These are phyloP conservation scores for Plenodomus tracheiphilus DNA, from an alignment of 2,329 filamentous ascomycete species.

Conservation along the genomic window DNA sequence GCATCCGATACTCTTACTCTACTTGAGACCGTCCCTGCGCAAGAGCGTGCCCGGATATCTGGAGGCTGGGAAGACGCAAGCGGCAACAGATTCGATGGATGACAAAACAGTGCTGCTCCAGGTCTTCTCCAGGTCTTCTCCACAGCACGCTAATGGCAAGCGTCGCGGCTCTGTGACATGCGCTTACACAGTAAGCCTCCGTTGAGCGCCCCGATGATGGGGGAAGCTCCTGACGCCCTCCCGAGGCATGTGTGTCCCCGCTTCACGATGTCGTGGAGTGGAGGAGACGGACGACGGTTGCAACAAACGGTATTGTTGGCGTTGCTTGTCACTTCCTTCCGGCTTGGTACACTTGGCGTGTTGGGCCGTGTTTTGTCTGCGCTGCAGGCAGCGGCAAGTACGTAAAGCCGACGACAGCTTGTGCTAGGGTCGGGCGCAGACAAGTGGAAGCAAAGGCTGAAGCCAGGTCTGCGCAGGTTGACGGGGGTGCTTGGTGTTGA, in stretches of 20 bases:
- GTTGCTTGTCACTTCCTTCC: conserved; percentile 21
- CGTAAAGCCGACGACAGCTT: background rate
- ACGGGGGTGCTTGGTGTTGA: conserved; percentile 7
- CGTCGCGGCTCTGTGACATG: background rate
- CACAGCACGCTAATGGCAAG: background rate
- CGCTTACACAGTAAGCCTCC: background rate
- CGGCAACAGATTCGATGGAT: background rate
- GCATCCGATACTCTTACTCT: background rate
- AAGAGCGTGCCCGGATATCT: background rate
- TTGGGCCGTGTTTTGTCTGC: conserved; percentile 2
- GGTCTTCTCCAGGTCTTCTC: background rate
- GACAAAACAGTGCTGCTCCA: background rate
- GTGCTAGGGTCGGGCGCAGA: background rate
- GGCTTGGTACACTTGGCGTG: conserved; percentile 29
- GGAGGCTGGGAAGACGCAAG: background rate
- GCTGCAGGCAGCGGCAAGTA: conserved; percentile 1
- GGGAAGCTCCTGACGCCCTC: conserved; percentile 3
- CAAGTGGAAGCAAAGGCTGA: background rate
- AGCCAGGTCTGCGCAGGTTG: background rate
- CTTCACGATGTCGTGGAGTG: background rate
- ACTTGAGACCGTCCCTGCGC: background rate
- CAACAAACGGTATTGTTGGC: conserved; percentile 14
- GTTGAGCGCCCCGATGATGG: background rate
- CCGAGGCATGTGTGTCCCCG: background rate
- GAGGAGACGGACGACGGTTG: conserved; percentile 9